Conservation (phyloP, 2,329 filamentous ascomycete species). For the Aspergillus vadensis region DNA sequence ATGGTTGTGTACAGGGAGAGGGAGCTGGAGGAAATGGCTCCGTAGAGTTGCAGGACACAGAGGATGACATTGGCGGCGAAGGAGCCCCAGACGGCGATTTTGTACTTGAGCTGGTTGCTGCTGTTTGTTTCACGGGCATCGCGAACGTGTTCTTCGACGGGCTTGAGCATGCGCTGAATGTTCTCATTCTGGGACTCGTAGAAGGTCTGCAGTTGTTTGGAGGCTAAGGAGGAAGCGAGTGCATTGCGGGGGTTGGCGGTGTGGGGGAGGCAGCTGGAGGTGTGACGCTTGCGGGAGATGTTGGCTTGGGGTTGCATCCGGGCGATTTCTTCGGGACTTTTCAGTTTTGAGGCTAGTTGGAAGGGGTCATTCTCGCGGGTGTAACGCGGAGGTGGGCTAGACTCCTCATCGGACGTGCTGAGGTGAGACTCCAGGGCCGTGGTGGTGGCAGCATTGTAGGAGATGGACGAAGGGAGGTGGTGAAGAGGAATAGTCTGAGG, state of each 20-base stretch:
- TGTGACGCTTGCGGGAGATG: slow-evolving; percentile 69
- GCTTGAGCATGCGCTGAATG: slow-evolving; percentile 87
- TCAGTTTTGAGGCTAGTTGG: slow-evolving; percentile 73
- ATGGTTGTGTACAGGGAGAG: slow-evolving; percentile 96
- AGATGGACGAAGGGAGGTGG: slow-evolving; percentile 16
- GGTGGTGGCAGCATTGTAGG: slow-evolving; percentile 40
- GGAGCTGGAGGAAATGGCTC: slow-evolving; percentile 82
- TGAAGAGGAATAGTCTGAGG: neutral
- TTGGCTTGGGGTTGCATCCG: slow-evolving; percentile 69
- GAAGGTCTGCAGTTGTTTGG: slow-evolving; percentile 66
- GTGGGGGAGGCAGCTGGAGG: slow-evolving; percentile 3
- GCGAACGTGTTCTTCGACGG: slow-evolving; percentile 84
- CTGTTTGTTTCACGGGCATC: slow-evolving; percentile 78
- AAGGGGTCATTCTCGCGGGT: slow-evolving; percentile 75
- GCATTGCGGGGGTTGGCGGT: slow-evolving; percentile 23
- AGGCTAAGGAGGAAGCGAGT: slow-evolving; percentile 20
- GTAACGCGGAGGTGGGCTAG: slow-evolving; percentile 56
- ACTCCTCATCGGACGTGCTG: slow-evolving; percentile 47
- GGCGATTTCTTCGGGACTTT: slow-evolving; percentile 73
- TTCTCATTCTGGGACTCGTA: slow-evolving; percentile 91
- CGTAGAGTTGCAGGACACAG: slow-evolving; percentile 82
- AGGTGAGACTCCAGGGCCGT: slow-evolving; percentile 44
- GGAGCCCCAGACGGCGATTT: slow-evolving; percentile 64
- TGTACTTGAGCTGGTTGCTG: slow-evolving; percentile 71
- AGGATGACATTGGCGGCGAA: slow-evolving; percentile 81